These are phyloP conservation scores for Usnea hakonensis DNA, from an alignment of 495 filamentous ascomycete species.

Conservation along the genomic window DNA sequence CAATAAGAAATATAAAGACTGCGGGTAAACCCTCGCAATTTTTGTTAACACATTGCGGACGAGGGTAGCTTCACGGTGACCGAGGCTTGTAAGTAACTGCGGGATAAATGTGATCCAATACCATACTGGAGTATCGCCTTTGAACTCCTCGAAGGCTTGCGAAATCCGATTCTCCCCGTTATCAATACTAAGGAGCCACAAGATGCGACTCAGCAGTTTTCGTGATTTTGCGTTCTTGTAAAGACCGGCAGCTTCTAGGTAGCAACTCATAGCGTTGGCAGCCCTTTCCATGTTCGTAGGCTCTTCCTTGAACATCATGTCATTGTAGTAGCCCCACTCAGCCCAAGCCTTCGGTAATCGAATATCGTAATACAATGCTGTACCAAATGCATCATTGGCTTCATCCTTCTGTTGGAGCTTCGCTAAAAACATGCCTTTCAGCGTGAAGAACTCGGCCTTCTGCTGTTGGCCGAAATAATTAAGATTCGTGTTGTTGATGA, in stretches of 20 bases:
- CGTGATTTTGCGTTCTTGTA: conserved; percentile 96
- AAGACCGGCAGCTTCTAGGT: conserved; percentile 88
- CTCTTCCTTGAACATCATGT: conserved; percentile 86
- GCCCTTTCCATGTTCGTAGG: conserved; percentile 70
- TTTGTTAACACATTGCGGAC: conserved; percentile 76
- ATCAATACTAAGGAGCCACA: conserved; percentile 94
- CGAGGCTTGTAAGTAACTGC: conserved; percentile 82
- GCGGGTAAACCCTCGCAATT: conserved; percentile 90
- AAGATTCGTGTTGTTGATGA: conserved; percentile 99
- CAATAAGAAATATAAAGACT: conserved; percentile 89
- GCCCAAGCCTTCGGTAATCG: conserved; percentile 96
- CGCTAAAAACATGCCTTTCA: conserved; percentile 99
- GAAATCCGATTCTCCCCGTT: conserved; percentile 74
- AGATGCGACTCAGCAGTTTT: conserved; percentile 85
- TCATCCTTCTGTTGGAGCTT: conserved; percentile 84
- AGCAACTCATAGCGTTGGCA: conserved; percentile 88
- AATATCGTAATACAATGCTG: conserved; percentile 90
- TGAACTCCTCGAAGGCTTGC: conserved; percentile 80
- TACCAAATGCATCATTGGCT: conserved; percentile 87
- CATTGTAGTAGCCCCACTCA: conserved; percentile 98
- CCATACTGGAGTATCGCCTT: conserved; percentile 93
- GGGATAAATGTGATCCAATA: conserved; percentile 99
- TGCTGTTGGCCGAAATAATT: conserved; percentile 95
- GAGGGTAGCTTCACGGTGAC: conserved; percentile 81
- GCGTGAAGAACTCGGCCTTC: conserved; percentile 97